Base-by-base conservation (phyloP, 1,139 yeast species). In the Candida sp. region DNA sequence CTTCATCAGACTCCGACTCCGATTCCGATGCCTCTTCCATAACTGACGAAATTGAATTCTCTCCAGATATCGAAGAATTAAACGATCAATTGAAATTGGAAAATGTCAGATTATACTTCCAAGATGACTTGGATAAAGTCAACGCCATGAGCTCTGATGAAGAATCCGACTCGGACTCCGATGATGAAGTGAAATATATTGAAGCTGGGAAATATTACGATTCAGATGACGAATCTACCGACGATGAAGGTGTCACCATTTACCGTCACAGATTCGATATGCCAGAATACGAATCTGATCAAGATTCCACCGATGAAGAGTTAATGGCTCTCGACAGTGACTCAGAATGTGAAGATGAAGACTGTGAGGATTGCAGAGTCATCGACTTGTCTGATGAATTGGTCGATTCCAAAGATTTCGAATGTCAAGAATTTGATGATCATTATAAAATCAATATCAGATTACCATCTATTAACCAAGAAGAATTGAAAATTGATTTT, bases 351-450 rank as follows among this genome's bases (percentile, higher is more conserved):
- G 76, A 70, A 34, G 70, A 67, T 19, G 67, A 65, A 42, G 45
- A 44, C 7, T 25, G 29, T 21, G 56, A 58, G 9, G 70, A 66
- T 37, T 57, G 61, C 45, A 66, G 63, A 42, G 57, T 73, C 29
- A 67, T 73, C 48, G 78, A 73, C 53, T 68, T 73, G 55, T 58
- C 73, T 39, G 66, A 64, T 43, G 79, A 73, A 54, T 67, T 73
- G 52, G 68, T 63, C 47, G 61, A 70, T 55, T 68, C 75, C 43
- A 73, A 70, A 50, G 79, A 73, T 55, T 73, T 75, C 54, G 77
- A 73, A 55, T 64, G 73, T 52, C 57, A 63, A 36, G 69, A 73
- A 50, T 53, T 68, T 25, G 70, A 71, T 47, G 73, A 70, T 37
- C 60, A 66, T 47, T 74, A 72, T 58, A 70, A 69, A 52, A 66